Base-by-base conservation (phyloP, 805 yeast genomes). In the Metahyphopichia silvanorum region DNA sequence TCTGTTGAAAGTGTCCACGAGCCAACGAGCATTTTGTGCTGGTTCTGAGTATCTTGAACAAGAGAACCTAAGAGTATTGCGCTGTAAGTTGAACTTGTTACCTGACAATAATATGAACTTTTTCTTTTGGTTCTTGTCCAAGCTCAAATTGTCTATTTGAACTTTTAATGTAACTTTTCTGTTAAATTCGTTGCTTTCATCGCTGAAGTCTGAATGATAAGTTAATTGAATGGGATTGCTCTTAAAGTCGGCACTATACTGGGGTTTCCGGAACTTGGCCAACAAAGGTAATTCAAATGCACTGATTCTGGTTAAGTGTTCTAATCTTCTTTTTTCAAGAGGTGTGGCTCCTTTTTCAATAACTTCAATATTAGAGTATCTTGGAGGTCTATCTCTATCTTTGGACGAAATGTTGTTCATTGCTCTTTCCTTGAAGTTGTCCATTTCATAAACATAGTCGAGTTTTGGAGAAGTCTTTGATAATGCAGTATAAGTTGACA, bases 271-370 rank as follows among this genome's bases (percentile, higher is more conserved):
- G 54, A 71, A 84, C 56, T 86, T 79, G 25, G 81, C 79, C 42
- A 93, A 69, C 35, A 78, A 73, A 5, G 98, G 98, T 69, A 91
- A 73, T 55, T 91, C 98, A 61, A 82, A 91, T 0, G 97, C 96
- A 8, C 94, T 86, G 27, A 86, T 69, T 47, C 97, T 74, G 51
- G 81, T 81, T 49, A 81, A 78, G 42, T 83, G 77, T 45, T 95
- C 79, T 46, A 76, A 79, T 43, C 77, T 82, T 51, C 97, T 75
- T 48, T 79, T 85, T 31, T 63, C 54, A 39, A 63, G 68, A 2
- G 66, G 63, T 10, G 57, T 55, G n/a, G 44, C 41, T 13, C 71
- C 71, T 27, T 50, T 48, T 20, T 57, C 47, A 27, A 57, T 50
- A 11, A 66, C 71, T 16, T 51, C 46, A 16, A 57, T 51, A 35